Evolutionary conservation across 192 early-diverging fungal genomes (phyloP).

Genomic region (Gonapodya prolifera): DNA sequence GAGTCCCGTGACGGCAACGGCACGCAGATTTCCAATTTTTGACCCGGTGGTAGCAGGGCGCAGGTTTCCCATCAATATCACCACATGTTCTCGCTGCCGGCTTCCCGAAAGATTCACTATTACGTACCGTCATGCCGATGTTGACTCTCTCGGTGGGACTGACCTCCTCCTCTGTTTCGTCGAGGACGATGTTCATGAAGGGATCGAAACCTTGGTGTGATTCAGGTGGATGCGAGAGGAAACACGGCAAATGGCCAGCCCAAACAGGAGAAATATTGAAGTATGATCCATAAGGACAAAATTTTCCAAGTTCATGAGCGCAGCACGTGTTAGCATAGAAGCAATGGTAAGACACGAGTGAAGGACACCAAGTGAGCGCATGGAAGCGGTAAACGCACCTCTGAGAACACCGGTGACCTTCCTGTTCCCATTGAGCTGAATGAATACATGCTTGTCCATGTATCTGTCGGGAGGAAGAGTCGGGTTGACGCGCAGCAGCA

Average conservation of each 20-base stretch:
- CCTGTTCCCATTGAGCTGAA: constrained; percentile 84
- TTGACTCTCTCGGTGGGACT: constrained; percentile 46
- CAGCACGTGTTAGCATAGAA: background rate
- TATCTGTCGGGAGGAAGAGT: constrained; percentile 23
- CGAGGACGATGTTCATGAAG: constrained; percentile 98
- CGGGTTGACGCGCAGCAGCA: background rate
- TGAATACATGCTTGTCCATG: constrained; percentile 88
- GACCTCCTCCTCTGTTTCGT: constrained; percentile 76
- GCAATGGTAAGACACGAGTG: background rate
- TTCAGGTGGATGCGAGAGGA: too few species aligned
- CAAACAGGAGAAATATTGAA: constrained; percentile 1
- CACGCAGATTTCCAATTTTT: background rate
- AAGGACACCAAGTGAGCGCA: background rate
- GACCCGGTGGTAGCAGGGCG: background rate
- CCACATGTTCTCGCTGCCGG: background rate
- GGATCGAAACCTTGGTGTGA: constrained; percentile 69
- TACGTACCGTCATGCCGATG: constrained; percentile 77
- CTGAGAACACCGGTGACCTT: constrained; percentile 89
- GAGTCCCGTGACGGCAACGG: background rate
- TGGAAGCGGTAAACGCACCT: constrained; percentile 24
- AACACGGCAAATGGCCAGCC: too few species aligned
- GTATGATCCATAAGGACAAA: background rate
- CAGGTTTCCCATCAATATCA: background rate
- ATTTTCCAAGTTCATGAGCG: constrained; percentile 6
- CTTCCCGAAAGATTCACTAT: too few species aligned